These are phyloP conservation scores for Lasiosphaeriaceae sp. DNA, from an alignment of 495 filamentous ascomycete genomes.

Conservation along the genomic window DNA sequence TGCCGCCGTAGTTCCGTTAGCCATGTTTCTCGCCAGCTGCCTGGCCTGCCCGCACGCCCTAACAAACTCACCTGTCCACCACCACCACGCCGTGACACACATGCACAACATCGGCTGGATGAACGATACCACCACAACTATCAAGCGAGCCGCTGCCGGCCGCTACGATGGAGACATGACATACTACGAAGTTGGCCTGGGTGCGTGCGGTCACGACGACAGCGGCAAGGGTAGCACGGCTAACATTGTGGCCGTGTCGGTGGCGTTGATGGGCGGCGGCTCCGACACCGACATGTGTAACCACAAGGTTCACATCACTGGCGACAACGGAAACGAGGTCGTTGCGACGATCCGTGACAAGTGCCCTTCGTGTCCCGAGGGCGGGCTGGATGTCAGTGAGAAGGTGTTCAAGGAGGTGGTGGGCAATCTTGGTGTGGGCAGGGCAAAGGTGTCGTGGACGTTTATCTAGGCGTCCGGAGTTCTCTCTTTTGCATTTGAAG, in stretches of 20 bases:
- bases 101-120: too few relatives aligned
- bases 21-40: conserved; percentile 3
- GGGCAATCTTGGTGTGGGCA: conserved; percentile 22
- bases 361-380: conserved; percentile 57
- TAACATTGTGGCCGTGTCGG: conserved; percentile 38
- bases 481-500: too few relatives aligned
- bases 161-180: conserved; percentile 35
- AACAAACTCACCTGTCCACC: background rate
- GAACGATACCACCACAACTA: background rate
- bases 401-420: conserved; percentile 38
- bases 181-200: conserved; percentile 39
- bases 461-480: conserved; percentile 18
- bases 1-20: background rate
- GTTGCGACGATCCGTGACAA: conserved; percentile 63
- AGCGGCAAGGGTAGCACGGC: conserved; percentile 27
- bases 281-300: conserved; percentile 56
- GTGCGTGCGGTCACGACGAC: conserved; percentile 39
- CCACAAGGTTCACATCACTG: conserved; percentile 54
- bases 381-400: conserved; percentile 44
- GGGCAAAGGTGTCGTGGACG: conserved; percentile 18
- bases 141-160: background rate
- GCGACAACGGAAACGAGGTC: conserved; percentile 45
- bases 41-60: background rate
- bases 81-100: background rate
- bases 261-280: conserved; percentile 33